Base-by-base conservation (phyloP, 2,329 filamentous ascomycete genomes). In the Ceratocystis destructans region DNA sequence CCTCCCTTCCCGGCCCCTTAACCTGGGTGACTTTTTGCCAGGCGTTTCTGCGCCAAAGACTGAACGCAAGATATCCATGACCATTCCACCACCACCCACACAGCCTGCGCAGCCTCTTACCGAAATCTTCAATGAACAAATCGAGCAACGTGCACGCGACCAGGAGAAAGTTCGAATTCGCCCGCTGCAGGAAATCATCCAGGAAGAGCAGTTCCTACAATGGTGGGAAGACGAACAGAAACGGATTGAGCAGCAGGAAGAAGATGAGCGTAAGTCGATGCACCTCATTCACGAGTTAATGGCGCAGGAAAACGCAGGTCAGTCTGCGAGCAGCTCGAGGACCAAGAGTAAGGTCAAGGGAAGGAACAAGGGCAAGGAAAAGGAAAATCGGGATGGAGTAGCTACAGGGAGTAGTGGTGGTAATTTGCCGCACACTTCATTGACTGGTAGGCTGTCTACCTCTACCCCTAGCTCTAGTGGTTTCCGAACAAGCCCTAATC, bases 181-280 rank as follows among this genome's bases (percentile, higher is more conserved):
- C 66, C 94, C 89, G 69, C 77, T 99, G 37, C 87, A 95, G 72
- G 94, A 97, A 69, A 99, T 99, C 68, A 94, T 99, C 74, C 86
- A 94, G 70, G 94, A 99, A 75, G 94, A 99, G 73, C 90, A 90
- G 64, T 99, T 99, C 73, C 90, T 96, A 73, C 87, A 95, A 73
- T 96, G 92, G 91, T 96, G 91, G 91, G 90, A 95, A 70, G 86
- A 88, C 69, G 92, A 96, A 75, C 90, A 87, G 71, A 81, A 82
- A 68, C 81, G 88, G 33, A 83, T 87, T 46, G 86, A 87, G 69
- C 83, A 87, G 70, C 84, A 85, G 68, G 82, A 83, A 69, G 79
- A 66, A 44, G 61, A 68, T 12, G 64, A 68, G 15, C 20, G 44
- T 12, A 66, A 61, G 61, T 68, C 67, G 15, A 61, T 66, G 50